A percentile compares a stretch with the other conserved stretches of the same genome.
phyloP scores from a whole-genome alignment of 1,284 basidiomycete genomes.

The Malassezia japonica region DNA sequence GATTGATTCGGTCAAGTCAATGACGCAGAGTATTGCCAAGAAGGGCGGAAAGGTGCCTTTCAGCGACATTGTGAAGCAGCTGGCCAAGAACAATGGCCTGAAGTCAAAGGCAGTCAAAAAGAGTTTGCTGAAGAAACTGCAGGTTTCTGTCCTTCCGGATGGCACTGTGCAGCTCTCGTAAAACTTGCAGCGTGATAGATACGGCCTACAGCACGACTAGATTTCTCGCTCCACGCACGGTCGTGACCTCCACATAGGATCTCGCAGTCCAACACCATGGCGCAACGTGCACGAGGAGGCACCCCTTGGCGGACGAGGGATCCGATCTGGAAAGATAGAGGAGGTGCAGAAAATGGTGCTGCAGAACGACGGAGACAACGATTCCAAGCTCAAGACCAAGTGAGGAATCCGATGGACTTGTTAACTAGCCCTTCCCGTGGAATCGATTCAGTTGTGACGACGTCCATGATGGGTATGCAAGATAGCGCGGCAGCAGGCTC shows the following conservation, averaged over 20 bases:
- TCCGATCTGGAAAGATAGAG: too few species aligned
- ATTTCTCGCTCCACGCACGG: too few species aligned
- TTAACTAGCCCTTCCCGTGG: slow-evolving; percentile 11
- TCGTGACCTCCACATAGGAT: too few species aligned
- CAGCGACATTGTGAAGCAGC: background rate
- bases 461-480: background rate
- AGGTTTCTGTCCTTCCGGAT: background rate
- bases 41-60: background rate
- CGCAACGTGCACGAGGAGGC: too few species aligned
- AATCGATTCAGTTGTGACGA: background rate
- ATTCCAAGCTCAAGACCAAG: too few species aligned
- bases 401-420: slow-evolving; percentile 4
- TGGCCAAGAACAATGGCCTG: background rate
- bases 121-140: background rate
- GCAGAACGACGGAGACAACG: too few species aligned
- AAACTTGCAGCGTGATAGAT: too few species aligned
- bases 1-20: background rate
- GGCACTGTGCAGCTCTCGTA: background rate
- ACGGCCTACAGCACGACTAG: too few species aligned
- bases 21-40: background rate
- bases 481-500: background rate
- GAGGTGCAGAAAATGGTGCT: too few species aligned
- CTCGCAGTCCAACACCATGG: too few species aligned
- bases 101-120: background rate
- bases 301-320: too few species aligned